Conservation (phyloP, 179 eudicot genomes). For the Silene coronaria region DNA sequence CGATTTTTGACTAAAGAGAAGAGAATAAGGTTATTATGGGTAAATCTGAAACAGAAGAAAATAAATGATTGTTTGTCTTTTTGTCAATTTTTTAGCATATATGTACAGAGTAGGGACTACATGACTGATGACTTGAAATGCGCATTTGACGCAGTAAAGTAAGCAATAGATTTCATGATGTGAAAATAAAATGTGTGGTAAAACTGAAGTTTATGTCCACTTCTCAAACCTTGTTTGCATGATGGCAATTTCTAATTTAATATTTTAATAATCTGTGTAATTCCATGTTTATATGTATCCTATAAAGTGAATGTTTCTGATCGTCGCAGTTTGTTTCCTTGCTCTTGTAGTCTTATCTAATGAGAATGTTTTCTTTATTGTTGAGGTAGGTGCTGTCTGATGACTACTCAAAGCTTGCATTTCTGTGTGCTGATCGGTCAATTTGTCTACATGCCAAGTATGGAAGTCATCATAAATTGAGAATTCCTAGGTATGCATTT, state of each 20-base stretch:
- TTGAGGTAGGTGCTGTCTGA: conserved; percentile 57
- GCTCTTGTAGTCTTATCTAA: background rate
- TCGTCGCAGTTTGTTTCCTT: background rate
- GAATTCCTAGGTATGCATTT: conserved; percentile 66
- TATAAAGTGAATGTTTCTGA: background rate
- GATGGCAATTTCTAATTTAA: background rate
- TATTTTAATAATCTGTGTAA: background rate
- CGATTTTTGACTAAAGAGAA: no score
- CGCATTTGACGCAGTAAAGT: no score
- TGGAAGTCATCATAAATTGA: conserved; percentile 80
- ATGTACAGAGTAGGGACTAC: no score
- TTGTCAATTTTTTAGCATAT: no score
- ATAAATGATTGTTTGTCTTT: no score
- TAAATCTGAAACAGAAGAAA: no score
- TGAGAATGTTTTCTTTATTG: conserved; percentile 11
- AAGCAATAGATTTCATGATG: no score
- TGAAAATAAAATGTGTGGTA: no score
- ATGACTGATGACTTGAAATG: no score
- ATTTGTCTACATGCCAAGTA: conserved; percentile 80
- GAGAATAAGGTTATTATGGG: no score
- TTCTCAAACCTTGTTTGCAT: background rate
- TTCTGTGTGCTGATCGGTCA: conserved; percentile 90
- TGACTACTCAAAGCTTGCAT: conserved; percentile 92
- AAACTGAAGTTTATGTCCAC: no score
- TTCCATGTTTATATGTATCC: background rate